A percentile compares a stretch with the other conserved stretches of the same genome.
Evolutionary conservation across 352 stramenopile genomes (phyloP).

Genomic region (Pythium utonaiense): DNA sequence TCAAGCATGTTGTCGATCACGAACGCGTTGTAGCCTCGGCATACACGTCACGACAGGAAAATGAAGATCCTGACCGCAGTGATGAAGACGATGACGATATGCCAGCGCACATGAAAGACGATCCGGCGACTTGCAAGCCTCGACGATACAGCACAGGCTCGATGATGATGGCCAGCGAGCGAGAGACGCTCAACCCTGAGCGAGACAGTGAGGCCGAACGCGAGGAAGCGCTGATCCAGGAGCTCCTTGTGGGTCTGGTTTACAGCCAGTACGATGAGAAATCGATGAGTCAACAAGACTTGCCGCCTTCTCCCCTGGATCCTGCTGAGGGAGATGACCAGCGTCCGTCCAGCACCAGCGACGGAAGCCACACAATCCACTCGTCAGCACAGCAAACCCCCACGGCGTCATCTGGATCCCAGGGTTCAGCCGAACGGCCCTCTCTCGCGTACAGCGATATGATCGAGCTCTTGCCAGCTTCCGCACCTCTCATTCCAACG

Average conservation of each 20-base stretch:
- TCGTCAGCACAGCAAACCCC: not conserved
- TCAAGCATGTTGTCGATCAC: not conserved
- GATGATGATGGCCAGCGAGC: conserved; percentile 7
- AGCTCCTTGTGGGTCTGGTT: conserved; percentile 5
- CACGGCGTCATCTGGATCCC: not conserved
- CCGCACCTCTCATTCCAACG: not conserved
- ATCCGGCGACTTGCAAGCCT: conserved; percentile 1
- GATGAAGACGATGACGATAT: not conserved
- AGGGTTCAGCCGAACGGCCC: not conserved
- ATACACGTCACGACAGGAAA: not conserved
- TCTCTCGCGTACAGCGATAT: not conserved
- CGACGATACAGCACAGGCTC: conserved; percentile 15
- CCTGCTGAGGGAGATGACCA: not conserved
- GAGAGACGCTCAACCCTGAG: not conserved
- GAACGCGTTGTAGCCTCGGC: not conserved
- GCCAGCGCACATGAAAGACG: not conserved
- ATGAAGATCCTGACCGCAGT: not conserved
- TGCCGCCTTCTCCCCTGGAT: not conserved
- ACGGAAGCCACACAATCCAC: not conserved
- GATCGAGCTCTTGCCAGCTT: not conserved
- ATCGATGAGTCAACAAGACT: not conserved
- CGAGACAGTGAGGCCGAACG: conserved; percentile 5
- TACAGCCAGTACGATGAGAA: conserved; percentile 4
- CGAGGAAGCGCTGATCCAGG: conserved; percentile 12
- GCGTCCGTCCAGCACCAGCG: not conserved